Conservation (phyloP, 768 basidiomycete species). For the Suillus clintonianus region DNA sequence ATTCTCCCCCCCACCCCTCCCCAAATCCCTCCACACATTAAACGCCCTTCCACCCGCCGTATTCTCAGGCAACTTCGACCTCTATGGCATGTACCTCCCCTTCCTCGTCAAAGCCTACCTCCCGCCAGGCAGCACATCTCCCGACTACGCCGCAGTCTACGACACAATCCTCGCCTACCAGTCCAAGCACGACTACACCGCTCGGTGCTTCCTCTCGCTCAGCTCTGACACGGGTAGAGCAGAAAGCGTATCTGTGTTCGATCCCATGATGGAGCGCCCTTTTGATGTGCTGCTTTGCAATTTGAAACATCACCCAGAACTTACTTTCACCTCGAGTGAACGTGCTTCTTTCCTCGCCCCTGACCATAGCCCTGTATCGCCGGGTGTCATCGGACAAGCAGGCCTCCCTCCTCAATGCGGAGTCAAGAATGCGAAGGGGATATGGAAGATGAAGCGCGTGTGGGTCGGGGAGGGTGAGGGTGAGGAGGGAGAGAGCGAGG, state of each 20-base stretch:
- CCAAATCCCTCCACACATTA: neutral
- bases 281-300: conserved; percentile 31
- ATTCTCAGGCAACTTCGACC: conserved; percentile 39
- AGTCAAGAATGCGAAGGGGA: conserved; percentile 34
- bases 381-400: conserved; percentile 30
- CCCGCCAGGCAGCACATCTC: conserved; percentile 25
- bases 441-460: conserved; percentile 36
- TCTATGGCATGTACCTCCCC: conserved; percentile 41
- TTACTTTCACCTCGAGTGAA: conserved; percentile 31
- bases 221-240: conserved; percentile 26
- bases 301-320: conserved; percentile 24
- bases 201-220: conserved; percentile 26
- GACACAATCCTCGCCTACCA: conserved; percentile 39
- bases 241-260: conserved; percentile 23
- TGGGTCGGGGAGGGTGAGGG: conserved; percentile 26
- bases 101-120: conserved; percentile 36
- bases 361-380: conserved; percentile 18
- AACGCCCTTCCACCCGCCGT: conserved; percentile 3
- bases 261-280: conserved; percentile 38
- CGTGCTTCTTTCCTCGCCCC: conserved; percentile 26
- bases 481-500: neutral
- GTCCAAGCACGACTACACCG: conserved; percentile 39
- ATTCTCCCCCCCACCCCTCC: neutral
- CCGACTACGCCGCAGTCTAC: conserved; percentile 33
- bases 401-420: conserved; percentile 30